Evolutionary conservation across 208 protist species (phyloP).

Genomic region (Leishmania amazonensis): DNA sequence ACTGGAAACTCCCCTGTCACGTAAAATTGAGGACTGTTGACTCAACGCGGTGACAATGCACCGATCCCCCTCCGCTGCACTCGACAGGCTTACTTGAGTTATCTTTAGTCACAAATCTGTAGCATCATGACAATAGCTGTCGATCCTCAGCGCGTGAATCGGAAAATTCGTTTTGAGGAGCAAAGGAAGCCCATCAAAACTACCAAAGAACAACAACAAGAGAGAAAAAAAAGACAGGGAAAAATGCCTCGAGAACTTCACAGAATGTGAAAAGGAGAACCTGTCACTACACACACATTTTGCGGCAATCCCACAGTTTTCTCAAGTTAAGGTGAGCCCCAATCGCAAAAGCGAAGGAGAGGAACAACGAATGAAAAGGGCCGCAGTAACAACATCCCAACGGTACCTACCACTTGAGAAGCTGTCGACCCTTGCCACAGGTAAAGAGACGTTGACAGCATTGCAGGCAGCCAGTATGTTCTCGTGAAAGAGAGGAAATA

Average conservation of each 20-base stretch:
- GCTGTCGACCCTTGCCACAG: not conserved
- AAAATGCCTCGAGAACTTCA: not conserved
- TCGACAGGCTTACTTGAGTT: no score
- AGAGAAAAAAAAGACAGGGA: not conserved
- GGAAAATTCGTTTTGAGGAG: not conserved
- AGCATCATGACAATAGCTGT: not conserved
- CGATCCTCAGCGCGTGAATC: not conserved
- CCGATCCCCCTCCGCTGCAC: not conserved
- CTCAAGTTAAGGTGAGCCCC: no score
- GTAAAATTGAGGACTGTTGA: not conserved
- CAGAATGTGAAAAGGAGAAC: not conserved
- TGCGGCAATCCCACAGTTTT: not conserved
- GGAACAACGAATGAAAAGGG: not conserved
- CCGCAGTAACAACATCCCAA: not conserved
- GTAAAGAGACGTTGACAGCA: not conserved
- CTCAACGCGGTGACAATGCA: not conserved
- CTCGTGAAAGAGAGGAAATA: not conserved
- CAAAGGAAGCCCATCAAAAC: not conserved
- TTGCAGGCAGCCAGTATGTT: not conserved
- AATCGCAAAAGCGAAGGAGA: not conserved
- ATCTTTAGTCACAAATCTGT: not conserved
- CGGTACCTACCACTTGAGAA: not conserved
- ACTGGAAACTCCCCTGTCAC: not conserved
- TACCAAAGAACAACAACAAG: not conserved
- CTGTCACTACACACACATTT: not conserved